Percentiles rank a stretch among this genome's conserved stretches.
Conservation (phyloP, 148 eudicot species). For the Spergularia marina region DNA sequence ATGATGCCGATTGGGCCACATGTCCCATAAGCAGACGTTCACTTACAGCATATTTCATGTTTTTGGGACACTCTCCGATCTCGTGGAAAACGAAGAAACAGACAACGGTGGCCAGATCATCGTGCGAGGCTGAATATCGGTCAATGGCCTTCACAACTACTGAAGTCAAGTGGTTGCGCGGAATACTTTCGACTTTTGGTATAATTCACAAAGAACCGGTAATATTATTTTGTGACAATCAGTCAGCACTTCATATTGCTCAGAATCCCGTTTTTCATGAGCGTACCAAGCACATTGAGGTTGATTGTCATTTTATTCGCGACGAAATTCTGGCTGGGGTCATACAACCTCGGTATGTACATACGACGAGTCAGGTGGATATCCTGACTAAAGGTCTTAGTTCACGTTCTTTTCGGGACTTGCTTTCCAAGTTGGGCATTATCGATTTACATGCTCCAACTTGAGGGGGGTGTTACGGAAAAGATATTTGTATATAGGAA, state of each 20-base stretch:
- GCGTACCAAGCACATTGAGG: too few relatives aligned
- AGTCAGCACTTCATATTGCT: too few relatives aligned
- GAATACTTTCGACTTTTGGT: not conserved
- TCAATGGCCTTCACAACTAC: not conserved
- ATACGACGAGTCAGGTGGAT: not conserved
- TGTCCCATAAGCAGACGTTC: not conserved
- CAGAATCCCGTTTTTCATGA: too few relatives aligned
- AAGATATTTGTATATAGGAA: too few relatives aligned
- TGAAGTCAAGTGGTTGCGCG: not conserved
- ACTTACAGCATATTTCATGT: not conserved
- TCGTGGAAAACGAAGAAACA: not conserved
- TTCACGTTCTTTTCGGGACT: not conserved
- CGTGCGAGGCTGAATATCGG: not conserved
- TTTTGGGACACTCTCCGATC: not conserved
- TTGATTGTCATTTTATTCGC: too few relatives aligned
- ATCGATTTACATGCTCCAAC: not conserved
- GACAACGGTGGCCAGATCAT: not conserved
- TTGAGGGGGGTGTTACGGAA: conserved; percentile 14
- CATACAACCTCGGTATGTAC: not conserved
- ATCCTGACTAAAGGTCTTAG: not conserved
- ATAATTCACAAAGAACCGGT: not conserved
- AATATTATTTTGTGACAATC: too few relatives aligned
- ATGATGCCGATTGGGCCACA: not conserved
- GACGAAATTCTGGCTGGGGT: not conserved
- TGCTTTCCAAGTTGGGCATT: not conserved